Conservation (phyloP, 2,329 filamentous ascomycete species). For the Hypocreales sp. region DNA sequence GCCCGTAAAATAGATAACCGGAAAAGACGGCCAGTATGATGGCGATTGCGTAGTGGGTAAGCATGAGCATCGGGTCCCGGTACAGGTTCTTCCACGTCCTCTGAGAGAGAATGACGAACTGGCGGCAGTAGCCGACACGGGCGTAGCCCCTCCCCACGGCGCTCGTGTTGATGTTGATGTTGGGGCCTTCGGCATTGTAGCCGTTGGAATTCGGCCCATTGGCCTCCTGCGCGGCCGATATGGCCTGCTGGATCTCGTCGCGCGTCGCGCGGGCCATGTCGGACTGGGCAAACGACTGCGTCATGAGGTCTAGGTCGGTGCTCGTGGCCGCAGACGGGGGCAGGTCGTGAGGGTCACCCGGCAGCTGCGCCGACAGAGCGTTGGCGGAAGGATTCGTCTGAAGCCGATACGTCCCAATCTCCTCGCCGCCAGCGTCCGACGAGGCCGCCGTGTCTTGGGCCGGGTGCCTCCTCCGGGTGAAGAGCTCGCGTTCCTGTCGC, state of each 20-base stretch:
- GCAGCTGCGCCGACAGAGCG: conserved; percentile 36
- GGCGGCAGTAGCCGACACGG: conserved; percentile 61
- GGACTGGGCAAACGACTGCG: conserved; percentile 61
- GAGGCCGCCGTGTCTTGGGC: conserved; percentile 49
- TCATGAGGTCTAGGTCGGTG: conserved; percentile 71
- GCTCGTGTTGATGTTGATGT: conserved; percentile 33
- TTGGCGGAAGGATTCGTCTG: conserved; percentile 25
- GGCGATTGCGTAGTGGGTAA: conserved; percentile 94
- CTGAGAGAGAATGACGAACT: conserved; percentile 79
- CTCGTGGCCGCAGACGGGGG: conserved; percentile 43
- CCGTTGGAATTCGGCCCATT: conserved; percentile 49
- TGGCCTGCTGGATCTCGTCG: conserved; percentile 62
- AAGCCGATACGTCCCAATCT: conserved; percentile 34
- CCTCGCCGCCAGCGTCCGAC: conserved; percentile 37
- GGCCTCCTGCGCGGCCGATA: conserved; percentile 45
- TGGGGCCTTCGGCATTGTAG: conserved; percentile 27
- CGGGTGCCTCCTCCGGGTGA: conserved; percentile 57
- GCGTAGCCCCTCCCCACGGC: conserved; percentile 66
- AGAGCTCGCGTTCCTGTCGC: conserved; percentile 81
- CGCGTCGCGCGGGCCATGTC: conserved; percentile 59
- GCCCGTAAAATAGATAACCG: conserved; percentile 88
- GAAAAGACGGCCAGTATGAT: conserved; percentile 89
- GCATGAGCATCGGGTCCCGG: conserved; percentile 93
- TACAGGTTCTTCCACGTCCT: conserved; percentile 97
- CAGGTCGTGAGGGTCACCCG: conserved; percentile 55